phyloP scores from a whole-genome alignment of 129 eudicot genomes.

The Cynara cardunculus region DNA sequence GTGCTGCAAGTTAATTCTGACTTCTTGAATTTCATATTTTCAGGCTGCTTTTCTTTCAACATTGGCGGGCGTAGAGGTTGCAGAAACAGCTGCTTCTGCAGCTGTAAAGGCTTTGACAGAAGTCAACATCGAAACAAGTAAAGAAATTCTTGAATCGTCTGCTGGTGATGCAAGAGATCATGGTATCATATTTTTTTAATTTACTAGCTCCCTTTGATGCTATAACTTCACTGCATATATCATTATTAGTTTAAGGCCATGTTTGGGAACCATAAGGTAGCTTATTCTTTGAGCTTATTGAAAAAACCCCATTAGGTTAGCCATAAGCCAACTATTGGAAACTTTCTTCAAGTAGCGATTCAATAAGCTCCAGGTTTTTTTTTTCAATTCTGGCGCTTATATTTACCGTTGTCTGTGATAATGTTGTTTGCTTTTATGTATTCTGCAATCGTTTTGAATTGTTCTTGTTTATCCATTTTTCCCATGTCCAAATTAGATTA shows the following conservation, averaged over 20 bases:
- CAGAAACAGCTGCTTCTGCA: slow-evolving; percentile 87
- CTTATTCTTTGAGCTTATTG: not conserved
- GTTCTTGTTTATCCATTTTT: not conserved
- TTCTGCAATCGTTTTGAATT: no score
- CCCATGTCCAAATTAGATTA: not conserved
- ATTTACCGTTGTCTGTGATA: no score
- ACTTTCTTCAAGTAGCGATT: not conserved
- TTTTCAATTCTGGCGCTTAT: not conserved
- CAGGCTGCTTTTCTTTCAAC: slow-evolving; percentile 95
- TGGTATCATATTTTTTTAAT: slow-evolving; percentile 24
- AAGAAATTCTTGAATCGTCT: slow-evolving; percentile 32
- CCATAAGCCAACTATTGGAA: not conserved
- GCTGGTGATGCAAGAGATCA: slow-evolving; percentile 28
- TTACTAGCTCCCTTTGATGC: not conserved
- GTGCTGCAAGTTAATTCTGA: slow-evolving; percentile 1
- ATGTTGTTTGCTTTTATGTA: no score
- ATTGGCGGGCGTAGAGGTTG: slow-evolving; percentile 82
- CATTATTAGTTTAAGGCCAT: not conserved
- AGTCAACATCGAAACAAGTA: slow-evolving; percentile 26
- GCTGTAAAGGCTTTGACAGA: slow-evolving; percentile 70
- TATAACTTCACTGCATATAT: not conserved
- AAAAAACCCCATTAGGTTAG: not conserved
- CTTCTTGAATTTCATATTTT: slow-evolving; percentile 5
- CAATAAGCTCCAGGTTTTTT: not conserved
- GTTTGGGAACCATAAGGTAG: not conserved